These are phyloP conservation scores for Gossypium sturtianum DNA, from an alignment of 345 rosid species.

Conservation along the genomic window DNA sequence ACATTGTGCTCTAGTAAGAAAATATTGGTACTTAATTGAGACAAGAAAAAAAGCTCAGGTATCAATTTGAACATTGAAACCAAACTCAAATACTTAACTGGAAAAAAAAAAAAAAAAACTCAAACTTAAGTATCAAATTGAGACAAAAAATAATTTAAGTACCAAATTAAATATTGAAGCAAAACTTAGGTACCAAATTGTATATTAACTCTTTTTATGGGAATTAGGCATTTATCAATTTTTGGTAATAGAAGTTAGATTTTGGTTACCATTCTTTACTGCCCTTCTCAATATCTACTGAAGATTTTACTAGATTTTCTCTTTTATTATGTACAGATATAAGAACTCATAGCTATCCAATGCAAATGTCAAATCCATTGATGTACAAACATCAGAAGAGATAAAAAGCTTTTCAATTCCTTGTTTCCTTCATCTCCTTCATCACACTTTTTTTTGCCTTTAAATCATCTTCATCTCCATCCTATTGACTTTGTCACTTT, in stretches of 20 bases:
- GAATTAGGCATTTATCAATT: no score
- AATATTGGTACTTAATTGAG: no score
- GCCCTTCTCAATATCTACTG: not conserved
- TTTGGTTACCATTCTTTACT: not conserved
- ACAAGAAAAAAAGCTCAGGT: no score
- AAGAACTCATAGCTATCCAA: not conserved
- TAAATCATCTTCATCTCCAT: not conserved
- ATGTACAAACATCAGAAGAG: constrained; percentile 5
- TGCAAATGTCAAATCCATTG: constrained; percentile 6
- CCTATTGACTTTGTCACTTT: not conserved
- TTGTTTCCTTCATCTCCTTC: not conserved
- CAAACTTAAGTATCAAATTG: no score
- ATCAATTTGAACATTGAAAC: no score
- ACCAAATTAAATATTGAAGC: no score
- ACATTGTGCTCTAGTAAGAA: no score
- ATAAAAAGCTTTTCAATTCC: not conserved
- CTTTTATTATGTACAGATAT: not conserved
- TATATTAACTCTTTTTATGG: no score
- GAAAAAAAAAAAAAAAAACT: no score
- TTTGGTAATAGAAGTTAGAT: not conserved
- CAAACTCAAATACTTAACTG: no score
- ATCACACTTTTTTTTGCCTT: not conserved
- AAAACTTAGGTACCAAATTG: no score
- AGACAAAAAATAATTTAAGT: no score
- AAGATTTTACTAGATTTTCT: not conserved